Evolutionary conservation across 805 yeast species (phyloP).

Genomic region (Hermanozyma aechmeae): DNA sequence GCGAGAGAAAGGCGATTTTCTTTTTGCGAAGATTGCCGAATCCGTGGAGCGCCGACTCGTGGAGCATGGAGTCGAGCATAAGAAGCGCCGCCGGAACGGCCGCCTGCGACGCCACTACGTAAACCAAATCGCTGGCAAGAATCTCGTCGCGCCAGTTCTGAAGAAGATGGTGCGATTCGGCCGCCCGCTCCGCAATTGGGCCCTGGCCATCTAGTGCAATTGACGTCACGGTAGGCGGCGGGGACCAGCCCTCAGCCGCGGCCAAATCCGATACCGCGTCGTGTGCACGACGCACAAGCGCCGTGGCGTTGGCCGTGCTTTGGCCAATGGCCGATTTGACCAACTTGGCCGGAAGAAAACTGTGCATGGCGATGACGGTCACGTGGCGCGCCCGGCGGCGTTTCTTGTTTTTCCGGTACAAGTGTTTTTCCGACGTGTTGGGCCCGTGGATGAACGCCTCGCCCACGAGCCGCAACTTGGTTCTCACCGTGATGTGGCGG

Average conservation of each 20-base stretch:
- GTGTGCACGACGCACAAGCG: too few relatives aligned
- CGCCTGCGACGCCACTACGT: slow-evolving; percentile 23
- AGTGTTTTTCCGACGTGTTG: too few relatives aligned
- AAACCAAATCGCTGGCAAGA: slow-evolving; percentile 21
- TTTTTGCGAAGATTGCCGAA: slow-evolving; percentile 6
- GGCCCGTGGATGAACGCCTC: slow-evolving; percentile 9
- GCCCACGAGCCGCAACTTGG: slow-evolving; percentile 11
- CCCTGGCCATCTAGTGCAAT: slow-evolving; percentile 36
- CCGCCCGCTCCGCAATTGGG: slow-evolving; percentile 18
- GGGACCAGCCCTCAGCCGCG: too few relatives aligned
- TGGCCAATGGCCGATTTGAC: slow-evolving; percentile 75
- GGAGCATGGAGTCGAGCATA: slow-evolving; percentile 15
- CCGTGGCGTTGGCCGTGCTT: slow-evolving; percentile 91
- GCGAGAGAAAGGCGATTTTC: slow-evolving; percentile 24
- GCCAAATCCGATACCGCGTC: too few relatives aligned
- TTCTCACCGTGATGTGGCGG: slow-evolving; percentile 11
- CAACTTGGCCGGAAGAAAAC: slow-evolving; percentile 84
- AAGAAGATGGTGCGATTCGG: slow-evolving; percentile 15
- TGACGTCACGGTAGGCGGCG: too few relatives aligned
- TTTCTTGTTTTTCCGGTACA: too few relatives aligned
- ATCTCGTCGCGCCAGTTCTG: slow-evolving; percentile 24
- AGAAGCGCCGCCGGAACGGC: slow-evolving; percentile 25
- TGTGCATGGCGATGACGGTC: slow-evolving; percentile 88
- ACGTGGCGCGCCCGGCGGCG: slow-evolving; percentile 48
- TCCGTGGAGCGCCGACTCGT: slow-evolving; percentile 1